These are phyloP conservation scores for Aphanomyces stellatus DNA, from an alignment of 352 stramenopile species.

Conservation along the genomic window DNA sequence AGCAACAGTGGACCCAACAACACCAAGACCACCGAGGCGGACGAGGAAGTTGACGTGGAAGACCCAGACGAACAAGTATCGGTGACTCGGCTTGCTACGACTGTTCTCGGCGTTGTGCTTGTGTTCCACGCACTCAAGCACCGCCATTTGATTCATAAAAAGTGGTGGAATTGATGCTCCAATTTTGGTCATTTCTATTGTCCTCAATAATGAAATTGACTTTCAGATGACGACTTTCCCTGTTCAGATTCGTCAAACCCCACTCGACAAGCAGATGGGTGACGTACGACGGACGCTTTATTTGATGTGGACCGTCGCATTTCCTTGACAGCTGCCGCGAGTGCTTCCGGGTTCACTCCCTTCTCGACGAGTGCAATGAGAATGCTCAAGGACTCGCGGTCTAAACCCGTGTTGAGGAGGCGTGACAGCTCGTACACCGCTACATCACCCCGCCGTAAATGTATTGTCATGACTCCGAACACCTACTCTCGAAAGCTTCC, in stretches of 20 bases:
- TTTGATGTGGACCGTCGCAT: slow-evolving; percentile 29
- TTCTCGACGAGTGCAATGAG: slow-evolving; percentile 83
- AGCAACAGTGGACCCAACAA: background rate
- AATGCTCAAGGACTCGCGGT: slow-evolving; percentile 82
- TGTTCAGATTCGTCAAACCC: too few relatives aligned
- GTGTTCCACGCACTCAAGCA: background rate
- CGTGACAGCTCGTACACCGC: slow-evolving; percentile 86
- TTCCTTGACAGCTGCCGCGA: slow-evolving; percentile 85
- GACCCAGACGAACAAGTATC: background rate
- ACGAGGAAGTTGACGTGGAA: background rate
- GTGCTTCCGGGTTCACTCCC: slow-evolving; percentile 84
- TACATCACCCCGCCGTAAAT: slow-evolving; percentile 22
- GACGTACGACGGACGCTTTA: background rate
- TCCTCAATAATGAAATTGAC: slow-evolving; percentile 13
- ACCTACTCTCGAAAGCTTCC: slow-evolving; percentile 16
- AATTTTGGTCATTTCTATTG: background rate
- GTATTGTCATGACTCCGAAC: background rate
- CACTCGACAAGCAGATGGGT: too few relatives aligned
- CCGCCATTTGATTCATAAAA: background rate
- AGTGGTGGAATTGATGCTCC: slow-evolving; percentile 9
- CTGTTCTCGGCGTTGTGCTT: background rate
- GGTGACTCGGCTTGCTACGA: background rate
- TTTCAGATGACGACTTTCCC: too few relatives aligned
- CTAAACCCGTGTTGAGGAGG: slow-evolving; percentile 85
- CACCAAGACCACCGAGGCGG: too few relatives aligned